Conservation (phyloP, 2,329 filamentous ascomycete genomes). For the Verticillium dahliae region DNA sequence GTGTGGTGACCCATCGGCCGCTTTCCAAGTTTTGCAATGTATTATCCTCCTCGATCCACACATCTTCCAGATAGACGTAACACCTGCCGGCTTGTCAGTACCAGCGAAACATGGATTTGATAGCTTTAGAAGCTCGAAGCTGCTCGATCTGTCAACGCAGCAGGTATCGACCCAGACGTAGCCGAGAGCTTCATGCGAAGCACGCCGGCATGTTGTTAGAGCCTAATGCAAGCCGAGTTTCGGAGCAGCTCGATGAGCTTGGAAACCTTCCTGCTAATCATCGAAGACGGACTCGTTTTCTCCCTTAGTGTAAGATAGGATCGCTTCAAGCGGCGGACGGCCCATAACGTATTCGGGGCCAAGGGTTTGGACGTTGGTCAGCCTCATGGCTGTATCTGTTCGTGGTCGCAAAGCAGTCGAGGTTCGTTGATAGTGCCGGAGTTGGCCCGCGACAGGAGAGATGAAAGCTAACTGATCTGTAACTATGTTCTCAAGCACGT, state of each 20-base stretch:
- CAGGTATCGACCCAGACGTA: slow-evolving; percentile 29
- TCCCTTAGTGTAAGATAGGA: slow-evolving; percentile 20
- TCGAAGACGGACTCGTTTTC: slow-evolving; percentile 15
- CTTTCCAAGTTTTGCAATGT: not conserved
- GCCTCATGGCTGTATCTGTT: slow-evolving; percentile 28
- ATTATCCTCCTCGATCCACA: slow-evolving; percentile 1
- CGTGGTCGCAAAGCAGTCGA: not conserved
- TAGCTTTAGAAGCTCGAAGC: slow-evolving; percentile 23
- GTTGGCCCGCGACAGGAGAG: no score
- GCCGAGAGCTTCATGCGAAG: not conserved
- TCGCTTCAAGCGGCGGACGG: slow-evolving; percentile 12
- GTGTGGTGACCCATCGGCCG: slow-evolving; percentile 21
- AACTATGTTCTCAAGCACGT: no score
- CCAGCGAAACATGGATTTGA: slow-evolving; percentile 19
- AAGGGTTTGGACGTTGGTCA: not conserved
- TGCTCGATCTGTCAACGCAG: slow-evolving; percentile 24
- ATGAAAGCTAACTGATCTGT: no score
- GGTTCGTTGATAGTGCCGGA: no score
- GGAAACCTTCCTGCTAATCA: slow-evolving; percentile 7
- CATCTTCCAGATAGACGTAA: slow-evolving; percentile 23
- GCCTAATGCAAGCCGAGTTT: slow-evolving; percentile 9
- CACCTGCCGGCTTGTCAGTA: slow-evolving; percentile 24
- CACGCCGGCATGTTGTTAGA: slow-evolving; percentile 3
- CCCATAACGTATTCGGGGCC: not conserved
- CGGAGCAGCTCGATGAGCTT: not conserved